phyloP scores from a whole-genome alignment of 148 eudicot species.

The Heliosperma pusillum region DNA sequence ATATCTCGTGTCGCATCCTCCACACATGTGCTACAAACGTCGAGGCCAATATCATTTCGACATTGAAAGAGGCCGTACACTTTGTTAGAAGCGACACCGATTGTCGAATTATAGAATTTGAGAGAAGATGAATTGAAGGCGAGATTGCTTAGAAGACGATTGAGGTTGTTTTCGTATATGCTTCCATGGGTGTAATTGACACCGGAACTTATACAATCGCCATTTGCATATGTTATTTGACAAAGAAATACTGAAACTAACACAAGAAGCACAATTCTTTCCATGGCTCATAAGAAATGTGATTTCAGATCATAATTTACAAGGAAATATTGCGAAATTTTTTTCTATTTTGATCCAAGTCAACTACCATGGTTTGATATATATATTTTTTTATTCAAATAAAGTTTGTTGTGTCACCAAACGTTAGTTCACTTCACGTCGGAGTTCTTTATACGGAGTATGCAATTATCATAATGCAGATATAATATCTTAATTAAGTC shows the following conservation, averaged over 20 bases:
- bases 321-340: neutral
- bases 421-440: neutral
- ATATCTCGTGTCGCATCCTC: neutral
- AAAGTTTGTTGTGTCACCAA: neutral
- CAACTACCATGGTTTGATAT: neutral
- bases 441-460: too few species aligned
- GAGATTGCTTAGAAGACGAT: neutral
- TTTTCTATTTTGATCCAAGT: neutral
- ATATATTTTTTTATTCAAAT: too few species aligned
- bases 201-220: neutral
- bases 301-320: too few species aligned
- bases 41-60: neutral
- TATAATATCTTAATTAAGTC: neutral
- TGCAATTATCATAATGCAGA: neutral
- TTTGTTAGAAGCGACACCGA: conserved; percentile 1
- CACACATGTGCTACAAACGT: conserved; percentile 6
- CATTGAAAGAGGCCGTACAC: conserved; percentile 19
- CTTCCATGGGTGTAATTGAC: conserved; percentile 9
- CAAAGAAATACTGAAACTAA: neutral
- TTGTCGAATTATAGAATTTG: neutral
- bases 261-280: neutral
- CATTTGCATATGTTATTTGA: neutral
- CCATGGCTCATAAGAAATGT: neutral
- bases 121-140: neutral
- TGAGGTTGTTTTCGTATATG: conserved; percentile 10